Base-by-base conservation (phyloP, 768 basidiomycete species). In the Termitomyces sp. region DNA sequence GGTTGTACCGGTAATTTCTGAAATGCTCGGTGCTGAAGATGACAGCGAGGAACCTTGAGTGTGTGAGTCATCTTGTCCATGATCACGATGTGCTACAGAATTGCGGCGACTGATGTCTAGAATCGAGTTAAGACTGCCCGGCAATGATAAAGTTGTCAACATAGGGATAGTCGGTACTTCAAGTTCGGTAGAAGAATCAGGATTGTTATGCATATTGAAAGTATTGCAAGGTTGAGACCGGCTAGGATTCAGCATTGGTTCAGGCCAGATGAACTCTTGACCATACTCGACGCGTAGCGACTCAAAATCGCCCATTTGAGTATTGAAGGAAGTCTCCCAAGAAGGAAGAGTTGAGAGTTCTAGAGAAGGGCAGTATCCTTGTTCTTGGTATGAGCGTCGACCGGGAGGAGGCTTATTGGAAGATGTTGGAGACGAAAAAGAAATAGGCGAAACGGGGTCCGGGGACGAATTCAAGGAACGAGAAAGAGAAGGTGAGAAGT, bases 291-390 rank as follows among this genome's bases (percentile, higher is more conserved):
- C 53, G 16, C 53, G 56, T 4, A 61, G 35, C 13, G 58, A 58
- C 10, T 61, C 58, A n/a, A 61, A 44, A 44, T 63, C 62, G 41
- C 65, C 51, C 26, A 66, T 57, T 2, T 63, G 60, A 38, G 63
- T 65, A 40, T 63, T 65, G 48, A 69, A 67, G 5, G 70, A 70
- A 13, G 72, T 68, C 44, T 70, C 70, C 68, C 67, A 68, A 50
- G 67, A 70, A 2, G 64, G 67, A 23, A 68, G 68, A 53, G 41
- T 60, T 40, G 57, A 64, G 47, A 63, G 62, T 26, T 66, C 65
- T 48, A 60, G 64, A 20, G 68, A 66, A 57, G 60, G 58, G 60
- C 61, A 62, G 43, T 44, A 46, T 18, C 30, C 61, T 46, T 61
- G 63, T 28, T 55, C 56, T 9, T 63, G 58, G 35, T 53, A 49